Base-by-base conservation (phyloP, 352 stramenopile species). In the Hyaloperonospora arabidopsidis region DNA sequence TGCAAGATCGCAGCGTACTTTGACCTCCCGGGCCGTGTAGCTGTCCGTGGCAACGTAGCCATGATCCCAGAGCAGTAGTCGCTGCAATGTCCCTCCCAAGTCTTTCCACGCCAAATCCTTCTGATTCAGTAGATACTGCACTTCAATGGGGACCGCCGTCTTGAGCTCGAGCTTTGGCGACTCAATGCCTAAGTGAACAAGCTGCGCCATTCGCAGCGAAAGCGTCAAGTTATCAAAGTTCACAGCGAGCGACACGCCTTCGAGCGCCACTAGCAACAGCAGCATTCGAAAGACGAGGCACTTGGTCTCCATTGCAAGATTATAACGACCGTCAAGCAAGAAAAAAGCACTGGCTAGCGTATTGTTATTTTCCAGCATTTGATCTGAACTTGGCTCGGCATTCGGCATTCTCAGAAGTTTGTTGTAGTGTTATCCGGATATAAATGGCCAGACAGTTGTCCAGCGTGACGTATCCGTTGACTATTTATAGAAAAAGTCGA, bases 61-160 rank as follows among this genome's bases (percentile, higher is more conserved):
- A 3, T 65, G 49, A 47, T 84, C 70, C 71, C 72, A 84, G n/a
- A 84, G 73, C 32, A 84, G 59, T 8, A 84, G 46, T 12, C 68
- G 72, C 56, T 86, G 76, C 44, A 81, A 28, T 13, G 64, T 82
- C 13, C 71, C 69, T 15, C 66, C 61, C 15, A 84, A 54, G 7
- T 72, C 58, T 48, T 38, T 35, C 72, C 74, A 81, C 11, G 29
- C 18, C n/a, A 81, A 19, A 5, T 43, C 11, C 18, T 66, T 61
- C 32, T 43, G 15, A 2, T 22, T 34, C 34, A 81, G 49, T 11
- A 57, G 47, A 35, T 61, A 53, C 38, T 71, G 61, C 40, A 83
- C 45, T n/a, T 67, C 55, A 7, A 70, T 41, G 5, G 69, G 67
- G 12, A 79, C 38, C 21, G 22, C 50, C 28, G 41, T 58, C 8